Evolutionary conservation across 768 basidiomycete species (phyloP).

Genomic region (Tylopilus sp.): DNA sequence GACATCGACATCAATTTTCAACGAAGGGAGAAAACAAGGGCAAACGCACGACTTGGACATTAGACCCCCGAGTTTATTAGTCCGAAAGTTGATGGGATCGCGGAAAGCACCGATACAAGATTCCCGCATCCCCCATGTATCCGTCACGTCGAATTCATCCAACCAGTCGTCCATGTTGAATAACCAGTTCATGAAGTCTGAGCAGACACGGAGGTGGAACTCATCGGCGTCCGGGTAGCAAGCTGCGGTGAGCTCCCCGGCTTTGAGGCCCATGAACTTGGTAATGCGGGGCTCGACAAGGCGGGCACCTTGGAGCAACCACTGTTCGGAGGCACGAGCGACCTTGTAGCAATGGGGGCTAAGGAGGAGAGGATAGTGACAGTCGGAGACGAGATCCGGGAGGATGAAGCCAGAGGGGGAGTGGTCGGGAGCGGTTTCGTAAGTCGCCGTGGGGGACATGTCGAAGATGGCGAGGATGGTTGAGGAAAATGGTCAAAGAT

Average conservation of each 20-base stretch:
- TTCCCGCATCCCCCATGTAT: slow-evolving; percentile 31
- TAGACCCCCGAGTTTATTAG: slow-evolving; percentile 27
- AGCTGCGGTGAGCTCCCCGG: slow-evolving; percentile 62
- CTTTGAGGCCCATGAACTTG: slow-evolving; percentile 55
- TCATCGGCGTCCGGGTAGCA: slow-evolving; percentile 58
- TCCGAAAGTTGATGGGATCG: slow-evolving; percentile 27
- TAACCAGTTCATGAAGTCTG: slow-evolving; percentile 59
- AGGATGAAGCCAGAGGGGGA: slow-evolving; percentile 31
- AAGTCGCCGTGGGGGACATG: slow-evolving; percentile 28
- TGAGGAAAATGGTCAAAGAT: background rate
- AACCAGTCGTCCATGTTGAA: slow-evolving; percentile 43
- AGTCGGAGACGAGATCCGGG: slow-evolving; percentile 41
- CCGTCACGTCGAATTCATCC: slow-evolving; percentile 35
- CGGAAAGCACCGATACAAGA: slow-evolving; percentile 29
- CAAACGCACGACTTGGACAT: slow-evolving; percentile 35
- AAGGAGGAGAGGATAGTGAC: slow-evolving; percentile 36
- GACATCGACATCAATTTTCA: slow-evolving; percentile 3
- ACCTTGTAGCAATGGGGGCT: slow-evolving; percentile 33
- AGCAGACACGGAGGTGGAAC: slow-evolving; percentile 58
- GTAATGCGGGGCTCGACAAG: slow-evolving; percentile 32
- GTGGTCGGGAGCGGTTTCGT: slow-evolving; percentile 8
- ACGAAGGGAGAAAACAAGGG: background rate
- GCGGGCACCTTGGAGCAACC: slow-evolving; percentile 29
- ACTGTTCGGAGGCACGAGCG: slow-evolving; percentile 36
- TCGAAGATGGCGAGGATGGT: background rate